These are phyloP conservation scores for Citrus unshiu DNA, from an alignment of 345 rosid species.

Conservation along the genomic window DNA sequence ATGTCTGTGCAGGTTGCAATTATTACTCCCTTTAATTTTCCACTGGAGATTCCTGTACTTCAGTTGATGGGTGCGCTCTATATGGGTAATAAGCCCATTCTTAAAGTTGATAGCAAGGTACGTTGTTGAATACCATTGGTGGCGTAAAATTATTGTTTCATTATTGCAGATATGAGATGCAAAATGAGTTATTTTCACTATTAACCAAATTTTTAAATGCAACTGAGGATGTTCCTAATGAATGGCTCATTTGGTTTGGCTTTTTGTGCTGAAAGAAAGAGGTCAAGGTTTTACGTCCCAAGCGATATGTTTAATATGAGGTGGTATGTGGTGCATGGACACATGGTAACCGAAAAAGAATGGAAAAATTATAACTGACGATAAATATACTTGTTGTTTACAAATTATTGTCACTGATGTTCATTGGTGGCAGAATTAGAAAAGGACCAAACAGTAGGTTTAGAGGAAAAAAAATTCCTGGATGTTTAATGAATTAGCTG, in stretches of 20 bases:
- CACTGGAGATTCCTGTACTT: constrained; percentile 93
- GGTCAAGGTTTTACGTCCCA: no score
- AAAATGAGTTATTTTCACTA: not conserved
- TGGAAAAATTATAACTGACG: not conserved
- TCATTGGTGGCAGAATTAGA: not conserved
- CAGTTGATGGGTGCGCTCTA: constrained; percentile 97
- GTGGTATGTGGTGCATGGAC: no score
- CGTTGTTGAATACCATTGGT: not conserved
- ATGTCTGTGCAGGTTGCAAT: constrained; percentile 69
- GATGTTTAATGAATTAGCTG: not conserved
- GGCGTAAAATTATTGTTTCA: not conserved
- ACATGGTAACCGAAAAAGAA: no score
- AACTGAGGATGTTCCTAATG: not conserved
- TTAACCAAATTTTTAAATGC: not conserved
- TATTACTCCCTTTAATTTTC: constrained; percentile 95
- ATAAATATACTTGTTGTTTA: not conserved
- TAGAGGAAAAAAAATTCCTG: constrained; percentile 1
- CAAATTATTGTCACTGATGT: not conserved
- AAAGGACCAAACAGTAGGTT: not conserved
- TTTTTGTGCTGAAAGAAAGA: no score
- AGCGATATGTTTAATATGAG: no score
- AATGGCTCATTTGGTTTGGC: no score
- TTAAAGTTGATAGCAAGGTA: constrained; percentile 98
- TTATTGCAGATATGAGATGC: not conserved
- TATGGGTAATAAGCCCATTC: constrained; percentile 96